Conservation (phyloP, 176 grass and related monocot species). For the Thalia dealbata region DNA sequence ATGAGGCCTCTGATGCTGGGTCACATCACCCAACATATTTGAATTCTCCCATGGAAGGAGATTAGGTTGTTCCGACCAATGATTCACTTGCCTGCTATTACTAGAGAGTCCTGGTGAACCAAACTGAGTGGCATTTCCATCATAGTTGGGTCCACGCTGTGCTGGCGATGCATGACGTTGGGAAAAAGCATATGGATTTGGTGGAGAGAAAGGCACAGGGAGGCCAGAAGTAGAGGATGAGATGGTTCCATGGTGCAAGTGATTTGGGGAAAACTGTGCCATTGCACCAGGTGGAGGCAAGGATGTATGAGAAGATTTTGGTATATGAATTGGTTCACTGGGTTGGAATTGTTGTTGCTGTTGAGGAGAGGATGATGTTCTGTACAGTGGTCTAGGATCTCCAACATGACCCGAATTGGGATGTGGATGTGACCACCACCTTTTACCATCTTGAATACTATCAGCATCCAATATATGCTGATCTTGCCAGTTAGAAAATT, state of each 20-base stretch:
- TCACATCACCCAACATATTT: slow-evolving; percentile 27
- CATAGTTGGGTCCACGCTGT: slow-evolving; percentile 34
- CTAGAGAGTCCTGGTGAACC: slow-evolving; percentile 11
- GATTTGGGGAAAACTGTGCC: slow-evolving; percentile 35
- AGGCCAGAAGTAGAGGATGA: slow-evolving; percentile 36
- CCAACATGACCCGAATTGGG: slow-evolving; percentile 23
- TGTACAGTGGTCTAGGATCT: slow-evolving; percentile 24
- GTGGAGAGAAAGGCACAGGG: slow-evolving; percentile 31
- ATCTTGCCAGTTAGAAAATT: slow-evolving; percentile 33
- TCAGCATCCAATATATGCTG: slow-evolving; percentile 46
- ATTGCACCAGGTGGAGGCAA: slow-evolving; percentile 32
- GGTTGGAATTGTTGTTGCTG: slow-evolving; percentile 31
- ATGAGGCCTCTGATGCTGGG: slow-evolving; percentile 25
- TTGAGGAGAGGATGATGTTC: slow-evolving; percentile 47
- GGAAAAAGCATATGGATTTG: slow-evolving; percentile 28
- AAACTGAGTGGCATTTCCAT: slow-evolving; percentile 18
- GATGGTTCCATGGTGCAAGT: slow-evolving; percentile 29
- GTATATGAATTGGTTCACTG: slow-evolving; percentile 52
- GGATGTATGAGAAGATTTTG: slow-evolving; percentile 38
- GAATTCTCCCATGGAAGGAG: slow-evolving; percentile 17
- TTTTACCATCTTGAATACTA: slow-evolving; percentile 30
- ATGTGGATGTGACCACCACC: slow-evolving; percentile 37
- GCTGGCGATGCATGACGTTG: slow-evolving; percentile 25
- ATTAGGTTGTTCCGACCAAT: slow-evolving; percentile 23
- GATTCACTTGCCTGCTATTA: slow-evolving; percentile 26